phyloP scores from a whole-genome alignment of 805 yeast genomes.

The Lachancea quebecensis region DNA sequence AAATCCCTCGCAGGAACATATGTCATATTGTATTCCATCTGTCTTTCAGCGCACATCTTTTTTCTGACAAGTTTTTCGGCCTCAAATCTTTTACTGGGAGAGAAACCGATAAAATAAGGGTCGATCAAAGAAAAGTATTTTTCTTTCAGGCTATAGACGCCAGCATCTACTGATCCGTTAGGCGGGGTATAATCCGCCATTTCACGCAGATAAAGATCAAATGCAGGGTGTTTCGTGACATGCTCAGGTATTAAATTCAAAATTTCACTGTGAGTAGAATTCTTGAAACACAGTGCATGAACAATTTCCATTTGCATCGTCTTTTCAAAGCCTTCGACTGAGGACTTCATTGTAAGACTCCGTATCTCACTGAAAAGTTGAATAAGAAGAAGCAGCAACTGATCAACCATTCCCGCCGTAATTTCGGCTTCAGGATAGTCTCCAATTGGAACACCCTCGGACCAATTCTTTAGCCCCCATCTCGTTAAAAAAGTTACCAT shows the following conservation, averaged over 20 bases:
- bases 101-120: slow-evolving; percentile 75
- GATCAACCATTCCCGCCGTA: slow-evolving; percentile 64
- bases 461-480: slow-evolving; percentile 62
- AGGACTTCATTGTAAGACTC: slow-evolving; percentile 44
- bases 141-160: slow-evolving; percentile 61
- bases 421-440: slow-evolving; percentile 39
- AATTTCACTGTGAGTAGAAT: slow-evolving; percentile 64
- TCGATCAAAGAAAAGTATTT: slow-evolving; percentile 51
- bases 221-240: slow-evolving; percentile 60
- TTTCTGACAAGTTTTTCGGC: slow-evolving; percentile 61
- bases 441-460: slow-evolving; percentile 36
- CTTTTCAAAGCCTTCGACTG: slow-evolving; percentile 41
- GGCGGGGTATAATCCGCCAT: slow-evolving; percentile 62
- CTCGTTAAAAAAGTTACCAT: slow-evolving; percentile 54
- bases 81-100: slow-evolving; percentile 75
- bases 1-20: slow-evolving; percentile 48
- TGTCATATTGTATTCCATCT: slow-evolving; percentile 39
- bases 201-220: slow-evolving; percentile 53
- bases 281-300: slow-evolving; percentile 74
- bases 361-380: slow-evolving; percentile 62
- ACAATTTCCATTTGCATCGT: slow-evolving; percentile 65
- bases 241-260: slow-evolving; percentile 69
- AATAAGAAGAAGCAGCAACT: slow-evolving; percentile 62
- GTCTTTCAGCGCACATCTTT: slow-evolving; percentile 36
- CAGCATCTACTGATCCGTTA: slow-evolving; percentile 47